Evolutionary conservation across 257 asterid genomes (phyloP).

Genomic region (Fraxinus americana): DNA sequence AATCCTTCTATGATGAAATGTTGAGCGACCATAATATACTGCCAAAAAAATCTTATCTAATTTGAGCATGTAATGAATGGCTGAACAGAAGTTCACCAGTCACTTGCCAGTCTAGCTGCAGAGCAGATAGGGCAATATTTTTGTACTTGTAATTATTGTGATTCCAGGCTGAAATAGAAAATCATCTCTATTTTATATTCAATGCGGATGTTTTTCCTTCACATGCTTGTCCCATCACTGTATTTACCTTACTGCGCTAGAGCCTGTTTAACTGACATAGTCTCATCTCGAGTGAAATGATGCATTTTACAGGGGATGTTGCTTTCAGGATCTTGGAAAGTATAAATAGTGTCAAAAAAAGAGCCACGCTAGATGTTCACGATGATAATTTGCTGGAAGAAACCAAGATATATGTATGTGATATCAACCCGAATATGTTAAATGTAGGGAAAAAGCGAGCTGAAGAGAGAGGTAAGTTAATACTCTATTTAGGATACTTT

Average conservation of each 20-base stretch:
- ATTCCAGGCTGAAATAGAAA: conserved; percentile 5
- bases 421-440: conserved; percentile 90
- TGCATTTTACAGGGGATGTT: conserved; percentile 82
- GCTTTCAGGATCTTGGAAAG: conserved; percentile 85
- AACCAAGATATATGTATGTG: conserved; percentile 77
- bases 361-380: conserved; percentile 61
- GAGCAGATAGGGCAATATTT: neutral
- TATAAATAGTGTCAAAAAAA: conserved; percentile 48
- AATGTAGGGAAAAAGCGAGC: conserved; percentile 84
- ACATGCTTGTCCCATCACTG: neutral
- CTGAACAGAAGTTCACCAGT: conserved; percentile 8
- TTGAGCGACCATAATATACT: neutral
- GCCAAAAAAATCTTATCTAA: neutral
- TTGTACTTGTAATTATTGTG: neutral
- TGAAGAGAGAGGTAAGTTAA: conserved; percentile 62
- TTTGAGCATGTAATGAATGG: neutral
- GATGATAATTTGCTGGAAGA: conserved; percentile 69
- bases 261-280: conserved; percentile 14
- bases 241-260: neutral
- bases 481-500: conserved; percentile 4
- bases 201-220: neutral
- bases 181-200: neutral
- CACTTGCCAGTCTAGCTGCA: conserved; percentile 3
- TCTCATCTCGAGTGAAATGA: conserved; percentile 25
- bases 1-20: conserved; percentile 1